Evolutionary conservation across 331 rosid species (phyloP).

Genomic region (Cucumis variabilis): DNA sequence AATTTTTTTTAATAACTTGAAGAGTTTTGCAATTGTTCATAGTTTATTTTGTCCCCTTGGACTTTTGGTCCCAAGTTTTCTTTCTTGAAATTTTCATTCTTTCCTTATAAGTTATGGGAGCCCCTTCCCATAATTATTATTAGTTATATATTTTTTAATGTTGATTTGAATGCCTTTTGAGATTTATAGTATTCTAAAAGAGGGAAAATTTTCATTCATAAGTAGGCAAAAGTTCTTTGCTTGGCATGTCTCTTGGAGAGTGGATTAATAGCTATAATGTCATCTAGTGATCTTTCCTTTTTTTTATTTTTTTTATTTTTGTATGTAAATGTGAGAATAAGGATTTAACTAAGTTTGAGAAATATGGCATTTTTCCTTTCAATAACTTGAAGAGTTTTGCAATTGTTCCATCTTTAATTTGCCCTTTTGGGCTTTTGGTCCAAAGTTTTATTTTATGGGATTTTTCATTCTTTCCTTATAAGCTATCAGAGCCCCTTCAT

Average conservation of each 20-base stretch:
- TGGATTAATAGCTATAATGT: neutral
- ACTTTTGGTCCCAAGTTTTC: neutral
- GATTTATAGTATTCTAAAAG: too few relatives aligned
- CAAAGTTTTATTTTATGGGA: neutral
- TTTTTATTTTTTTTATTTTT: neutral
- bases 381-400: neutral
- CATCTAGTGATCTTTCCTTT: neutral
- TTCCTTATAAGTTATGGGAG: neutral
- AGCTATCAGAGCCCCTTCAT: neutral
- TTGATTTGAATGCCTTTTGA: too few relatives aligned
- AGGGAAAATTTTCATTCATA: neutral
- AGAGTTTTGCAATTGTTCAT: neutral
- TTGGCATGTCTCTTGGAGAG: neutral
- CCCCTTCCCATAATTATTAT: neutral
- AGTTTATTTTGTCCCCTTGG: neutral
- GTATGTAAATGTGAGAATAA: neutral
- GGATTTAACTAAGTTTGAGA: neutral
- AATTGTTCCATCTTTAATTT: neutral
- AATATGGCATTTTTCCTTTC: neutral
- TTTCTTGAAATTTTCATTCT: neutral
- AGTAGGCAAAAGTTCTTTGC: neutral
- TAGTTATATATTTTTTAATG: neutral
- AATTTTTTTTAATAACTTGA: neutral
- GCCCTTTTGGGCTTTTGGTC: neutral
- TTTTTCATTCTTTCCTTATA: neutral